Evolutionary conservation across 1,139 yeast genomes (phyloP).

Genomic region (Protomyces macrosporus): DNA sequence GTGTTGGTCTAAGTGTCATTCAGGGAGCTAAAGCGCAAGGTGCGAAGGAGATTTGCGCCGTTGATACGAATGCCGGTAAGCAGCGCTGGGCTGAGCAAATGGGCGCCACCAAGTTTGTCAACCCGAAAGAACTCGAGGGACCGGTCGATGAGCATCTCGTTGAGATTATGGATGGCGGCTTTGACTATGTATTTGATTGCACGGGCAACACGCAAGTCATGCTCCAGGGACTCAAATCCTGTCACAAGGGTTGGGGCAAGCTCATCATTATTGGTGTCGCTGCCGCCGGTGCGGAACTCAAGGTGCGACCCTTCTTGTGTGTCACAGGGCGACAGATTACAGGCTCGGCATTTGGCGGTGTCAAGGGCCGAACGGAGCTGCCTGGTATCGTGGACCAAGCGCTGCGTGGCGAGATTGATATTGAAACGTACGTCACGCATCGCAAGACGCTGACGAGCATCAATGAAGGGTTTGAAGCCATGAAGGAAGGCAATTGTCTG

Average conservation of each 20-base stretch:
- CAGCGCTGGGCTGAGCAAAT: slow-evolving; percentile 79
- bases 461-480: slow-evolving; percentile 86
- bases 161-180: slow-evolving; percentile 93
- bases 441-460: slow-evolving; percentile 70
- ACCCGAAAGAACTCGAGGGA: slow-evolving; percentile 70
- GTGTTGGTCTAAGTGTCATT: slow-evolving; percentile 91
- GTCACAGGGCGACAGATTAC: slow-evolving; percentile 98
- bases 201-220: slow-evolving; percentile 93
- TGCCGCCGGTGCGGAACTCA: slow-evolving; percentile 93
- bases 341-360: slow-evolving; percentile 98
- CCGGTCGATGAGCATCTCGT: slow-evolving; percentile 77
- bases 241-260: slow-evolving; percentile 99
- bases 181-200: slow-evolving; percentile 93
- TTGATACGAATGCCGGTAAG: slow-evolving; percentile 81
- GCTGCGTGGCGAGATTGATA: slow-evolving; percentile 74
- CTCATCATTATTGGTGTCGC: slow-evolving; percentile 96
- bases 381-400: slow-evolving; percentile 87
- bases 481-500: slow-evolving; percentile 90
- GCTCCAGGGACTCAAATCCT: slow-evolving; percentile 93
- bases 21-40: slow-evolving; percentile 86
- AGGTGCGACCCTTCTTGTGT: slow-evolving; percentile 97
- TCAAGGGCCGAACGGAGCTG: slow-evolving; percentile 93
- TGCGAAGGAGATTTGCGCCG: slow-evolving; percentile 76
- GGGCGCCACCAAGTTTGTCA: slow-evolving; percentile 93
- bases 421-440: slow-evolving; percentile 93